Conservation (phyloP, 257 asterid genomes). For the Solanum lycopersicoides region DNA sequence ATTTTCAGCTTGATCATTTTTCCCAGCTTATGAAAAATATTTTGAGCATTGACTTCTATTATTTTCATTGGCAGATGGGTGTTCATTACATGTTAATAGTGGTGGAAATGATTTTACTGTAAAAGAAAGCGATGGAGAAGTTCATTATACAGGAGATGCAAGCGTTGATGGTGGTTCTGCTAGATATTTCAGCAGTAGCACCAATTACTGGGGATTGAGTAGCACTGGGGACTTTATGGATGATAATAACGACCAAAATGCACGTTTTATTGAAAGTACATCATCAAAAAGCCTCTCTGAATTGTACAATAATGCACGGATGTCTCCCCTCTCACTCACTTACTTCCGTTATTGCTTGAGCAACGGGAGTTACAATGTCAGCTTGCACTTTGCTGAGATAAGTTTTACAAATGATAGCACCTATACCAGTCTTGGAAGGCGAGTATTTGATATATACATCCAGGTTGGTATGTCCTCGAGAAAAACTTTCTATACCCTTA, state of each 20-base stretch:
- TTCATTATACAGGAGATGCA: slow-evolving; percentile 62
- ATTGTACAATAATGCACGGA: slow-evolving; percentile 65
- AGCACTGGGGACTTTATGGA: slow-evolving; percentile 92
- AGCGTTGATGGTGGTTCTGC: slow-evolving; percentile 47
- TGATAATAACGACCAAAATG: slow-evolving; percentile 38
- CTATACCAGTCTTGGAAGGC: slow-evolving; percentile 62
- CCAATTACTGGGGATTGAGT: slow-evolving; percentile 64
- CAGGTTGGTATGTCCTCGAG: slow-evolving; percentile 38
- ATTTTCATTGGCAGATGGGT: slow-evolving; percentile 44
- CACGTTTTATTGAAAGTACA: slow-evolving; percentile 25
- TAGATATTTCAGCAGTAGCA: slow-evolving; percentile 22
- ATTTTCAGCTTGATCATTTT: neutral
- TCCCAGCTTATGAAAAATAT: neutral
- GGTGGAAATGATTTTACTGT: slow-evolving; percentile 54
- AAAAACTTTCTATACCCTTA: neutral
- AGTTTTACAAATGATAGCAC: slow-evolving; percentile 50
- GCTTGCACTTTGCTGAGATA: slow-evolving; percentile 73
- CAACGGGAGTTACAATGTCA: slow-evolving; percentile 67
- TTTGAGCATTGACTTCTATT: neutral
- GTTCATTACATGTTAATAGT: slow-evolving; percentile 71
- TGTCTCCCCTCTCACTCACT: slow-evolving; percentile 67
- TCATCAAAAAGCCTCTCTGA: slow-evolving; percentile 32
- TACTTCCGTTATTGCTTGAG: slow-evolving; percentile 79
- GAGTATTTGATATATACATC: slow-evolving; percentile 62
- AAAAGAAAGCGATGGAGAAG: slow-evolving; percentile 26